phyloP scores from a whole-genome alignment of 2,329 filamentous ascomycete genomes.

The Calonectria hawksworthii region DNA sequence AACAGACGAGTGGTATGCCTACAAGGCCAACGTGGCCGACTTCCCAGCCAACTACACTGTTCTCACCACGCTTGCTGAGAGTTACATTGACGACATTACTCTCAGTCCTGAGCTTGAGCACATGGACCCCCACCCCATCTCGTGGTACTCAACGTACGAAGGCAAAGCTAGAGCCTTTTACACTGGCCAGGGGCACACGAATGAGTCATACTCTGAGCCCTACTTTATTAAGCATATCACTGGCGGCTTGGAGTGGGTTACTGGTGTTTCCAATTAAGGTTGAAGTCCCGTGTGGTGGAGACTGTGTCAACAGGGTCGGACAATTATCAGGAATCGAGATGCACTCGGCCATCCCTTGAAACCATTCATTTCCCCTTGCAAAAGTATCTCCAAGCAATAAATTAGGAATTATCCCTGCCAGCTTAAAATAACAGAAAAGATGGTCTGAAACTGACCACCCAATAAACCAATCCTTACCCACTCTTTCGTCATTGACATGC shows the following conservation, averaged over 20 bases:
- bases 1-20: background rate
- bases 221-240: background rate
- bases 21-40: background rate
- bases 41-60: background rate
- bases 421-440: background rate
- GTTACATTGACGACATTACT: background rate
- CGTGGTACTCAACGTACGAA: background rate
- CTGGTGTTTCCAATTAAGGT: background rate
- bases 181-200: background rate
- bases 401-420: background rate
- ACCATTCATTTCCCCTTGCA: background rate
- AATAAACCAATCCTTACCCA: background rate
- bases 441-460: background rate
- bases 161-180: background rate
- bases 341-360: background rate
- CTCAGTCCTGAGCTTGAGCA: background rate
- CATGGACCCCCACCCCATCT: conserved; percentile 1
- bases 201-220: background rate
- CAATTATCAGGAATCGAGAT: background rate
- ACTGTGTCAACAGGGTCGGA: background rate
- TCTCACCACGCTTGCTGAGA: background rate
- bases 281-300: background rate
- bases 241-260: background rate
- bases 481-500: background rate
- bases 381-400: background rate